Evolutionary conservation across 23 red algal genomes (phyloP).

Genomic region (Gracilariopsis chorda): DNA sequence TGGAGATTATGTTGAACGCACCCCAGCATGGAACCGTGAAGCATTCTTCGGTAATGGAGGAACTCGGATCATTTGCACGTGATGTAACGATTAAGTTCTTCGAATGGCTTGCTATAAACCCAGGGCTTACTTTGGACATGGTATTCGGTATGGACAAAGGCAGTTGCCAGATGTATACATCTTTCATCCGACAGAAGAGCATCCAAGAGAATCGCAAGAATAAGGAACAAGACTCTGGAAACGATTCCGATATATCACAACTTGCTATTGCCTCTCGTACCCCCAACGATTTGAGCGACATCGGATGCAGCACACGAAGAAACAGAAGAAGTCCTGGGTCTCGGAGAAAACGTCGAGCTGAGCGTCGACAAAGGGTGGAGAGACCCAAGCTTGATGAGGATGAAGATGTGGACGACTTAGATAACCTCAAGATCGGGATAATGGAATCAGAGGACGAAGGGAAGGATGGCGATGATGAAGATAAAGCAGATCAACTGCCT

Average conservation of each 20-base stretch:
- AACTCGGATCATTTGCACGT: slow-evolving; percentile 1
- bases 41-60: slow-evolving; percentile 4
- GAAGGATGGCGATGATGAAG: not conserved
- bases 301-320: too few species aligned
- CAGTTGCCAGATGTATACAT: slow-evolving; percentile 16
- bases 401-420: slow-evolving; percentile 58
- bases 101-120: slow-evolving; percentile 30
- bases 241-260: slow-evolving; percentile 32
- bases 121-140: slow-evolving; percentile 33
- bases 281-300: not conserved
- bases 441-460: not conserved
- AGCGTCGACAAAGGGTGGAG: not conserved
- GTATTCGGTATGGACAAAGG: slow-evolving; percentile 53
- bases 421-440: slow-evolving; percentile 26
- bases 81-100: slow-evolving; percentile 45
- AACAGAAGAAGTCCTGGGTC: not conserved
- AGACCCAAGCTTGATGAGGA: not conserved
- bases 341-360: not conserved
- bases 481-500: not conserved
- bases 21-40: not conserved
- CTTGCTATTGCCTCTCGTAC: not conserved
- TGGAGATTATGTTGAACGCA: slow-evolving; percentile 18
- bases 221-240: slow-evolving; percentile 11
- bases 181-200: slow-evolving; percentile 1
- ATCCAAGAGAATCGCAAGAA: not conserved